These are phyloP conservation scores for Fusarium proliferatum DNA, from an alignment of 2,329 filamentous ascomycete species.

Conservation along the genomic window DNA sequence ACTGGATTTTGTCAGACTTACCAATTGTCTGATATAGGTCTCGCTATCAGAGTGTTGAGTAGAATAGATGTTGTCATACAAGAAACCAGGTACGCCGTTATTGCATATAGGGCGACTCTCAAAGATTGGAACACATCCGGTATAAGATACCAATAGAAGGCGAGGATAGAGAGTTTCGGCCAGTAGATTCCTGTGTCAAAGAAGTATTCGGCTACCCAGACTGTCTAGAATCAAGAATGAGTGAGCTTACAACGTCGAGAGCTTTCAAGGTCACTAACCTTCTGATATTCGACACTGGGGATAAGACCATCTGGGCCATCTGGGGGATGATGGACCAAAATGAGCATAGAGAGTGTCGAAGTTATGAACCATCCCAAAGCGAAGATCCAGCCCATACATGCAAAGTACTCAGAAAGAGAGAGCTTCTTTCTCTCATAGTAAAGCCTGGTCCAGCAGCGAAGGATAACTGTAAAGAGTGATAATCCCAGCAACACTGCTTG, in stretches of 20 bases:
- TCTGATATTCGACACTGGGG: neutral
- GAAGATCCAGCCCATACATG: constrained; percentile 6
- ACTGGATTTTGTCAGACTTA: neutral
- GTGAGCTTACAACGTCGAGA: neutral
- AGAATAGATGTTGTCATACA: neutral
- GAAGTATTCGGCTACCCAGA: constrained; percentile 8
- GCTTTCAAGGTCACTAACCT: neutral
- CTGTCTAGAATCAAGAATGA: neutral
- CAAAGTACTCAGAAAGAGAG: neutral
- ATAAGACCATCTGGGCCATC: neutral
- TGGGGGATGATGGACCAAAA: neutral
- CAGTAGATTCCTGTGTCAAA: constrained; percentile 17
- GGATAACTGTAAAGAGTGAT: neutral
- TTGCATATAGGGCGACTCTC: neutral
- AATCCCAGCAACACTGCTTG: neutral
- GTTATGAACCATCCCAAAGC: constrained; percentile 2
- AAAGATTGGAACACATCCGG: neutral
- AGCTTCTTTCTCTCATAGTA: neutral
- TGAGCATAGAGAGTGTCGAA: neutral
- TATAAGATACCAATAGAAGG: constrained; percentile 22
- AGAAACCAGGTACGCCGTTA: neutral
- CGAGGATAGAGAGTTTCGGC: constrained; percentile 9
- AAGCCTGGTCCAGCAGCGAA: constrained; percentile 4
- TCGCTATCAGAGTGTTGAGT: neutral
- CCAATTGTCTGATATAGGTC: constrained; percentile 8